These are phyloP conservation scores for Tulasnella sp. DNA, from an alignment of 768 basidiomycete genomes.

Conservation along the genomic window DNA sequence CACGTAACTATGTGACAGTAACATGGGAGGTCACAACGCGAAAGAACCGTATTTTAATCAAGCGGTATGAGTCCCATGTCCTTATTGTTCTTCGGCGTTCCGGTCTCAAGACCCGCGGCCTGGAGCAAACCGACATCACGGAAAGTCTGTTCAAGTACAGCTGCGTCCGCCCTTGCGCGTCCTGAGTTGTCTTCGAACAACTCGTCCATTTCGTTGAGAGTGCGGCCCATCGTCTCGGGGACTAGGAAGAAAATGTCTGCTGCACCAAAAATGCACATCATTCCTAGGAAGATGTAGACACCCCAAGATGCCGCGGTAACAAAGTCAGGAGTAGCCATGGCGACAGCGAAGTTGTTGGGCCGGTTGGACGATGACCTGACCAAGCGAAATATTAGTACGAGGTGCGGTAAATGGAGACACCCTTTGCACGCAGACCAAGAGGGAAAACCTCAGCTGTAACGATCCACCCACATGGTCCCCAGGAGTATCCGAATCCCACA, in stretches of 20 bases:
- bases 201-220: constrained; percentile 53
- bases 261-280: not conserved
- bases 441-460: constrained; percentile 4
- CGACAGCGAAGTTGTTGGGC: constrained; percentile 12
- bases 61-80: too few relatives aligned
- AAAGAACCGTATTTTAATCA: too few relatives aligned
- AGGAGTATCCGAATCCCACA: not conserved
- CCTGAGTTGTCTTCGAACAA: not conserved
- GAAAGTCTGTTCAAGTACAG: not conserved
- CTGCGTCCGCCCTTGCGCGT: not conserved
- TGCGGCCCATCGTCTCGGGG: constrained; percentile 77
- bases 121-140: not conserved
- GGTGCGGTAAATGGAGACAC: too few relatives aligned
- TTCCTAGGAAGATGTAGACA: not conserved
- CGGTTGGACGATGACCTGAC: too few relatives aligned
- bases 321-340: constrained; percentile 1
- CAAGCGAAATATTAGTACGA: too few relatives aligned
- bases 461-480: constrained; percentile 2
- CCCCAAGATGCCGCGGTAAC: not conserved
- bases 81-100: not conserved
- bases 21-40: too few relatives aligned
- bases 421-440: not conserved
- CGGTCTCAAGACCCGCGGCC: not conserved
- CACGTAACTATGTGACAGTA: too few relatives aligned
- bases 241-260: constrained; percentile 70